Evolutionary conservation across 202 grass and related monocot species (phyloP).

Genomic region (Schoenoplectus tabernaemontani): DNA sequence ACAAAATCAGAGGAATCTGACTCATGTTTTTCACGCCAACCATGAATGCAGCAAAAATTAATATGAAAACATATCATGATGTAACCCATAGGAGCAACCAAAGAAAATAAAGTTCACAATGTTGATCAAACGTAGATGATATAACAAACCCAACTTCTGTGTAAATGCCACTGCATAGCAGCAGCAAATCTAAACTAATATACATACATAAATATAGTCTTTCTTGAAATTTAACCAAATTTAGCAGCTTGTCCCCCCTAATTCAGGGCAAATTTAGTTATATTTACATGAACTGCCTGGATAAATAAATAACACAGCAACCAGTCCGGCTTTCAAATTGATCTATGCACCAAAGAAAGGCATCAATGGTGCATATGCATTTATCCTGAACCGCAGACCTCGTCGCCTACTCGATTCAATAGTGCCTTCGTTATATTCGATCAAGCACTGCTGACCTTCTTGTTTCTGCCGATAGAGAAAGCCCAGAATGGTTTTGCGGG

Average conservation of each 20-base stretch:
- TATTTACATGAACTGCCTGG: slow-evolving; percentile 20
- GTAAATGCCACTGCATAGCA: neutral
- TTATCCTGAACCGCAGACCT: slow-evolving; percentile 7
- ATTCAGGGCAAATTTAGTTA: slow-evolving; percentile 24
- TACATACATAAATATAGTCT: slow-evolving; percentile 7
- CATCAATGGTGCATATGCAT: neutral
- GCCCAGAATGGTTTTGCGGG: slow-evolving; percentile 43
- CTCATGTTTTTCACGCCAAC: neutral
- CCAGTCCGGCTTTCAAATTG: neutral
- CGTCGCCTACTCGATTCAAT: slow-evolving; percentile 1
- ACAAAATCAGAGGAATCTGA: no score
- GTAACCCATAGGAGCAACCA: neutral
- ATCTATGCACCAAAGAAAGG: slow-evolving; percentile 5
- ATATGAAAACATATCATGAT: neutral
- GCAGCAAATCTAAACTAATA: slow-evolving; percentile 18
- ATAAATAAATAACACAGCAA: slow-evolving; percentile 19
- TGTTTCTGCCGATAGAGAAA: slow-evolving; percentile 29
- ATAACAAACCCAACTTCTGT: neutral
- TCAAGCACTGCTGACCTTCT: slow-evolving; percentile 66
- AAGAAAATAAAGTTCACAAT: neutral
- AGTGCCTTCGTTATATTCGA: neutral
- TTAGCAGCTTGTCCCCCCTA: slow-evolving; percentile 1
- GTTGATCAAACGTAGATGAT: neutral
- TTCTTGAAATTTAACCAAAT: slow-evolving; percentile 7
- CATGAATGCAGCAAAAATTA: neutral